Conservation (phyloP, 768 basidiomycete genomes). For the Xanthoconium stramineum region DNA sequence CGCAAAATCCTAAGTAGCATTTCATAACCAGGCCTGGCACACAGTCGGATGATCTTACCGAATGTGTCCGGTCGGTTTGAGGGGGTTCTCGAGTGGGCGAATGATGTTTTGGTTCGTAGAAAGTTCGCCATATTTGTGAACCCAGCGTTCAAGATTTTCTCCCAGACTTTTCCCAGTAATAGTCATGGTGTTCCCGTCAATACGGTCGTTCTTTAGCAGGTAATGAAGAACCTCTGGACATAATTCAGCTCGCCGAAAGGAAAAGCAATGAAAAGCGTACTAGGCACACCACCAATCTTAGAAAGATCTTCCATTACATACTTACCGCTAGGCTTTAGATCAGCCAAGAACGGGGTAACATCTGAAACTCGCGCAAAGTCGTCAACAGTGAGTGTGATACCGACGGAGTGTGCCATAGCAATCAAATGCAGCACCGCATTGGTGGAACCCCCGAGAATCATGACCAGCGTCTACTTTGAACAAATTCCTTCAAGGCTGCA, state of each 20-base stretch:
- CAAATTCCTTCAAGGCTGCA: conserved; percentile 1
- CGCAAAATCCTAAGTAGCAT: conserved; percentile 64
- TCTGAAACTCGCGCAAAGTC: conserved; percentile 96
- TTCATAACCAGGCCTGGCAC: conserved; percentile 1
- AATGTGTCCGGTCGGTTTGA: conserved; percentile 88
- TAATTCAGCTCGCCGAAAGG: background rate
- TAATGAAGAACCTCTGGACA: conserved; percentile 75
- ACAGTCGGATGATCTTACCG: conserved; percentile 45
- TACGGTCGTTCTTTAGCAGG: conserved; percentile 80
- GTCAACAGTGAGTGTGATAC: conserved; percentile 81
- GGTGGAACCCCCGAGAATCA: conserved; percentile 97
- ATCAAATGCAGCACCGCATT: conserved; percentile 97
- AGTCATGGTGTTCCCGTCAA: conserved; percentile 89
- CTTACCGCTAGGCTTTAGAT: conserved; percentile 95
- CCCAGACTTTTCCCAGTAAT: conserved; percentile 88
- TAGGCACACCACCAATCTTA: conserved; percentile 94
- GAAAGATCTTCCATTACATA: conserved; percentile 99
- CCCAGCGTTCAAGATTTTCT: conserved; percentile 92
- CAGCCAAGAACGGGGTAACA: conserved; percentile 88
- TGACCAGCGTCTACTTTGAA: conserved; percentile 72
- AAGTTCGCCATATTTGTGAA: conserved; percentile 73
- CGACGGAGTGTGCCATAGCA: conserved; percentile 94
- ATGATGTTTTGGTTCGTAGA: conserved; percentile 78
- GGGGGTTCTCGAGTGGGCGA: conserved; percentile 80
- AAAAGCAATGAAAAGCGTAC: conserved; percentile 44